Conservation (phyloP, 106 monocot genomes). For the Platanthera guangdongensis region DNA sequence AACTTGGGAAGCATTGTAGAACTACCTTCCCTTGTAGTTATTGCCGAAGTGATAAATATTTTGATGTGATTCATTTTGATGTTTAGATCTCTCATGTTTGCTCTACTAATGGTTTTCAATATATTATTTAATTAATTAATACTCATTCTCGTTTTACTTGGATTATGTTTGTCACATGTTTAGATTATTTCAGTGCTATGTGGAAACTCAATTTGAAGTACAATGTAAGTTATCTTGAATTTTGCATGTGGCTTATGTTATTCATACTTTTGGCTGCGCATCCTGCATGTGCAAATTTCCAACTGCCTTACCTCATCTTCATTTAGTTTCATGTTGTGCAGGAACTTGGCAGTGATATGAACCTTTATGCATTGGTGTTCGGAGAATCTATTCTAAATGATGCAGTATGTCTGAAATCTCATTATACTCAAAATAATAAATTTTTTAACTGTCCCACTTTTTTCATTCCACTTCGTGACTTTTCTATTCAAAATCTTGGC, state of each 20-base stretch:
- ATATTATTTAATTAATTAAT: too few species aligned
- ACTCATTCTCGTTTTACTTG: too few species aligned
- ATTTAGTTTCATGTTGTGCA: slow-evolving; percentile 14
- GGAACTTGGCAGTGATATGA: slow-evolving; percentile 93
- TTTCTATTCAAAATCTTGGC: slow-evolving; percentile 5
- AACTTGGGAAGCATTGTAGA: too few species aligned
- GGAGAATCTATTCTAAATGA: slow-evolving; percentile 98
- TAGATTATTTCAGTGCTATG: too few species aligned
- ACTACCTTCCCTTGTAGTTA: too few species aligned
- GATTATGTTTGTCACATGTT: too few species aligned
- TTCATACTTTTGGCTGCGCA: background rate
- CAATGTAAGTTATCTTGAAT: too few species aligned
- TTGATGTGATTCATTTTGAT: too few species aligned
- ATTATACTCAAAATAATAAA: background rate
- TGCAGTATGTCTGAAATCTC: slow-evolving; percentile 52
- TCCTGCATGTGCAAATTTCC: background rate
- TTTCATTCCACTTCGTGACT: background rate
- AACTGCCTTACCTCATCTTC: background rate
- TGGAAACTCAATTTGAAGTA: too few species aligned
- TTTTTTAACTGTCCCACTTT: background rate
- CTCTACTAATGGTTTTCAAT: too few species aligned
- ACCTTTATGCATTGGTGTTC: slow-evolving; percentile 96
- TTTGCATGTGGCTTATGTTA: background rate
- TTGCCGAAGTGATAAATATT: too few species aligned
- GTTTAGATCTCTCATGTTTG: too few species aligned